Percentiles rank a stretch among this genome's conserved stretches.
phyloP scores from a whole-genome alignment of 306 rosid genomes.

The Phaseolus lunatus region DNA sequence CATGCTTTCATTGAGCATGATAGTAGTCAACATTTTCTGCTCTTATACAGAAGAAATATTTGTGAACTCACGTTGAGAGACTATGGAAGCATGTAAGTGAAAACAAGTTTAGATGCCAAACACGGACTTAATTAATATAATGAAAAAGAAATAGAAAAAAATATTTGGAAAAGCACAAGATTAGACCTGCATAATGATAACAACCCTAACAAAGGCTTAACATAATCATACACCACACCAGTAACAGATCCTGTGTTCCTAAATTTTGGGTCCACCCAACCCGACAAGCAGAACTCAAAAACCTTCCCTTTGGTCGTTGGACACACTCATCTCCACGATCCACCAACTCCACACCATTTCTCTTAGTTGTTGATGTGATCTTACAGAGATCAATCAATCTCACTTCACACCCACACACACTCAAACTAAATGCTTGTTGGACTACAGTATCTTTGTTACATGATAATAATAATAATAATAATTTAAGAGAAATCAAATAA shows the following conservation, averaged over 20 bases:
- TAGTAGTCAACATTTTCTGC: conserved; percentile 50
- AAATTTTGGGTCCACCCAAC: conserved; percentile 76
- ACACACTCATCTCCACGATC: conserved; percentile 62
- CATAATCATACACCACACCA: conserved; percentile 65
- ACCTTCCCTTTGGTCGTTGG: conserved; percentile 63
- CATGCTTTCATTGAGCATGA: conserved; percentile 40
- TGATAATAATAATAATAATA: conserved; percentile 10
- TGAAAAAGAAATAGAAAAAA: conserved; percentile 5
- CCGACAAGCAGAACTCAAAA: conserved; percentile 63
- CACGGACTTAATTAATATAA: conserved; percentile 40
- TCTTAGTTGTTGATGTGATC: conserved; percentile 53
- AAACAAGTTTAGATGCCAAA: conserved; percentile 34
- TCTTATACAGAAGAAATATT: conserved; percentile 37
- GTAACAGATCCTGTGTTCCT: conserved; percentile 68
- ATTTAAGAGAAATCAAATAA: conserved; percentile 43
- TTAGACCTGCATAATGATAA: conserved; percentile 48
- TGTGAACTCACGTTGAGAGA: not conserved
- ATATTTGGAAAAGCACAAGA: conserved; percentile 37
- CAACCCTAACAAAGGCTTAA: conserved; percentile 51
- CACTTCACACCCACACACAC: conserved; percentile 45
- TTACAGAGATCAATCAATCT: conserved; percentile 43
- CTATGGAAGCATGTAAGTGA: not conserved
- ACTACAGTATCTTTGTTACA: conserved; percentile 56
- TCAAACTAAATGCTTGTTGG: conserved; percentile 45
- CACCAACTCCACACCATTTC: conserved; percentile 75